phyloP scores from a whole-genome alignment of 495 filamentous ascomycete genomes.

The Talaromyces trachyspermus region DNA sequence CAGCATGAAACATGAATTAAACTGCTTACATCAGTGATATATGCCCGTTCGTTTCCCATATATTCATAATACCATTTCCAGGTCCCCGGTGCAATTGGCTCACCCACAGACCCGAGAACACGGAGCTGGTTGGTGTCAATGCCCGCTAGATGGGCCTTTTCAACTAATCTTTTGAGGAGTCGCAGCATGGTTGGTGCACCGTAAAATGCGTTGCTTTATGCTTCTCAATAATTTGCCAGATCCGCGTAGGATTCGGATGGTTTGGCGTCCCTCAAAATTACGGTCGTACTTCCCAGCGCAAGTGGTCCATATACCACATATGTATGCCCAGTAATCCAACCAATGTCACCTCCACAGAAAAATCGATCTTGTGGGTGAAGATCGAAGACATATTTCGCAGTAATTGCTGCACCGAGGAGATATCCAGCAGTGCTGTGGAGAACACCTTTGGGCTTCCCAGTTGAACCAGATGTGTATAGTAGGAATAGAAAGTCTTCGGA shows the following conservation, averaged over 20 bases:
- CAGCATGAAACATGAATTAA: slow-evolving; percentile 15
- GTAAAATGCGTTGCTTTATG: slow-evolving; percentile 96
- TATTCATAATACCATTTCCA: slow-evolving; percentile 99
- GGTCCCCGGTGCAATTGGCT: slow-evolving; percentile 95
- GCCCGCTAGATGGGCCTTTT: slow-evolving; percentile 72
- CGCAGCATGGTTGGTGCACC: slow-evolving; percentile 92
- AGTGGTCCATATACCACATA: slow-evolving; percentile 97
- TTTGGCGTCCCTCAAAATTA: slow-evolving; percentile 99
- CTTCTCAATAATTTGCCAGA: slow-evolving; percentile 97
- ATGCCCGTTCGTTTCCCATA: slow-evolving; percentile 87
- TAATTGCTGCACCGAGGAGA: slow-evolving; percentile 82
- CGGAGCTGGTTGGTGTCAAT: slow-evolving; percentile 76
- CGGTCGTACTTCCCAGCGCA: slow-evolving; percentile 82
- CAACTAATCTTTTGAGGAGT: slow-evolving; percentile 87
- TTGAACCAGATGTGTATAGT: slow-evolving; percentile 95
- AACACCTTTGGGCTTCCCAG: slow-evolving; percentile 98
- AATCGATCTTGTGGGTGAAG: slow-evolving; percentile 87
- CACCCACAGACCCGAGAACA: slow-evolving; percentile 88
- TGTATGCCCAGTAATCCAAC: slow-evolving; percentile 98
- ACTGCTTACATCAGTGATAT: slow-evolving; percentile 79
- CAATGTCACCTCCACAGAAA: slow-evolving; percentile 97
- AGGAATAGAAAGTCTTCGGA: slow-evolving; percentile 96
- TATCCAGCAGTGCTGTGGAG: slow-evolving; percentile 97
- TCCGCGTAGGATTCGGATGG: slow-evolving; percentile 94
- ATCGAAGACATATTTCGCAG: slow-evolving; percentile 97